Base-by-base conservation (phyloP, 2,329 filamentous ascomycete species). In the Coniochaeta sp. region DNA sequence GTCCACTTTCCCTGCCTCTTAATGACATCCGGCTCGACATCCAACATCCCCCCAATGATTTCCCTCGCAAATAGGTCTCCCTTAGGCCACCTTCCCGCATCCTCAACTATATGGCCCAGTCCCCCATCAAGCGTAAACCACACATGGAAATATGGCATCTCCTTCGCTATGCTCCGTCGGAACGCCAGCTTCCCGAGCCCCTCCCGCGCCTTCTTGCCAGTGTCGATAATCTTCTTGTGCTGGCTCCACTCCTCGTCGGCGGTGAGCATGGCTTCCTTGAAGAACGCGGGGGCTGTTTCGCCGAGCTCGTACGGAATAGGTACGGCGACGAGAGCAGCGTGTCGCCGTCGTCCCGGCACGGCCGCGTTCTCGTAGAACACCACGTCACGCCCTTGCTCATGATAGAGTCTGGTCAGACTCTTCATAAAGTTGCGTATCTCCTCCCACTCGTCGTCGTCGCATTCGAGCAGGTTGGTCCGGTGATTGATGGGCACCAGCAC, bases 391-490 rank as follows among this genome's bases (percentile, higher is more conserved):
- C 93, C 92, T 73, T 96, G 91, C 50, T 93, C 89, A 75, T 96
- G 91, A 74, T 98, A 99, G 85, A 97, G 89, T 52, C 93, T 87
- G 4, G 89, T 97, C 22, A 99, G 81, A 61, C 86, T 89, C 77
- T 99, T 99, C 93, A 98, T 98, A 71, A 99, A 99, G 73, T 99
- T 99, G 66, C 95, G 89, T 6, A 99, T 88, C 74, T 99, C 95
- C 71, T 99, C 95, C 96, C 96, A 99, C 72, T 99, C 95, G 70
- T 99, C 95, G 70, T 99, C 93, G 73, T 98, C 93, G 73, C 95
- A 99, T 73, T 97, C 93, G n/a, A 99, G 79, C 0, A 99, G 84
- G 72, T 98, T 99, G 26, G 81, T 86, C 58, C 88, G 88, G 72
- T 99, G 95, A 66, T 92, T 85, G 24, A 95, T 86, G 6, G 95